Base-by-base conservation (phyloP, 805 yeast genomes). In the Scheffersomyces ergatensis region DNA sequence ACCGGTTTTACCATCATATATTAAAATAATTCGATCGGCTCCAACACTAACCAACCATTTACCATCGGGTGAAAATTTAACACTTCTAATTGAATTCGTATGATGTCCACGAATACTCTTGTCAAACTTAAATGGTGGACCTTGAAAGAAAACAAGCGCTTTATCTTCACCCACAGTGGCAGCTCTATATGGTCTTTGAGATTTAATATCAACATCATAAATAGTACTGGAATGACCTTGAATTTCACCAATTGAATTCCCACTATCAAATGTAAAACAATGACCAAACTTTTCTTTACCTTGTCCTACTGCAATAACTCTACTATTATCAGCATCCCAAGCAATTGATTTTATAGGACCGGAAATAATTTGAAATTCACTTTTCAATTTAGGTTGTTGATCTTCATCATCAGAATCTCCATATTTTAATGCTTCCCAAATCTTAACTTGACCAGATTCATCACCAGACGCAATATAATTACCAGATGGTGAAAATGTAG, bases 241-340 rank as follows among this genome's bases (percentile, higher is more conserved):
- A 53, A 92, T 83, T 58, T 93, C 98, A 40, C 99, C 99, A 33
- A 93, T 82, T n/a, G 97, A 80, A 63, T 93, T 93, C 45, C 99
- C 99, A 1, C 96, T 78, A 57, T 93, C 99, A 77, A 85, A 85
- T 6, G 96, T 80, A 60, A 92, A 88, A 48, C 95, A 89, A 51
- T 85, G 96, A 5, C 98, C 99, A 57, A 79, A 90, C 45, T 85
- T 77, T 52, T 89, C 97, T 50, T 84, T 84, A 37, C 98, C 99
- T 51, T 86, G 84, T 40, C 99, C 99, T 9, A 90, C 98, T 1
- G 96, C 96, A 56, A 93, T 87, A 38, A 93, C 68, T 50, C 99
- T 77, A 45, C 81, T 72, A 35, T 82, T 80, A 55, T 92, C 99
- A 20, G 83, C 83, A 60, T 93, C 98, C 98, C 98, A 92, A 1